Percentiles rank a stretch among this genome's conserved stretches.
phyloP scores from a whole-genome alignment of 2,329 filamentous ascomycete species.

The Thyridium curvatum region DNA sequence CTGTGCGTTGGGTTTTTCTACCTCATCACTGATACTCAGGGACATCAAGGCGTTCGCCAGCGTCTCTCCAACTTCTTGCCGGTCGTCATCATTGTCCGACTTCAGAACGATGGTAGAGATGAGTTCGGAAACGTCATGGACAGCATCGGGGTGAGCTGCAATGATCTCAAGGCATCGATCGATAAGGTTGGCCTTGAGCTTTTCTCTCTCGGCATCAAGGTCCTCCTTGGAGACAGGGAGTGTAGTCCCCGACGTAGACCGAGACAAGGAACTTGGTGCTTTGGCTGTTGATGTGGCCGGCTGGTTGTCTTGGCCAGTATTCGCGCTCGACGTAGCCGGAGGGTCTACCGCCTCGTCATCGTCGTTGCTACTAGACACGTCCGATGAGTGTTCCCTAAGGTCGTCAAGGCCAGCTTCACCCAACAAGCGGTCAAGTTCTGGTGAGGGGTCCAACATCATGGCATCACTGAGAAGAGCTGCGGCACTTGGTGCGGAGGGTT shows the following conservation, averaged over 20 bases:
- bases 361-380: conserved; percentile 17
- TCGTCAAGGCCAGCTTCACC: conserved; percentile 15
- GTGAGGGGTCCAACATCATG: conserved; percentile 23
- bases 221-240: conserved; percentile 63
- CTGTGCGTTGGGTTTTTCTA: conserved; percentile 55
- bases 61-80: conserved; percentile 74
- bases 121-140: conserved; percentile 85
- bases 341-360: conserved; percentile 15
- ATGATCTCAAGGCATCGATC: conserved; percentile 88
- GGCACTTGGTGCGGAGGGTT: conserved; percentile 2
- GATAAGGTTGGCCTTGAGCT: conserved; percentile 71
- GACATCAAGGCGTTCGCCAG: conserved; percentile 79
- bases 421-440: conserved; percentile 16
- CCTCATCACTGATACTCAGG: conserved; percentile 52
- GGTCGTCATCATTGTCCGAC: conserved; percentile 46
- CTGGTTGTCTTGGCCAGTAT: conserved; percentile 11
- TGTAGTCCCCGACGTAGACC: conserved; percentile 4
- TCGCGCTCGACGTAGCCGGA: conserved; percentile 5
- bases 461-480: conserved; percentile 14
- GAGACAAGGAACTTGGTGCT: conserved; percentile 7
- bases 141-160: conserved; percentile 78
- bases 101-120: conserved; percentile 66
- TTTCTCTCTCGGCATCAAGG: conserved; percentile 67
- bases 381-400: conserved; percentile 12
- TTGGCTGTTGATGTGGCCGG: conserved; percentile 12